These are phyloP conservation scores for Nidularia pulvinata DNA, from an alignment of 768 basidiomycete genomes.

Conservation along the genomic window DNA sequence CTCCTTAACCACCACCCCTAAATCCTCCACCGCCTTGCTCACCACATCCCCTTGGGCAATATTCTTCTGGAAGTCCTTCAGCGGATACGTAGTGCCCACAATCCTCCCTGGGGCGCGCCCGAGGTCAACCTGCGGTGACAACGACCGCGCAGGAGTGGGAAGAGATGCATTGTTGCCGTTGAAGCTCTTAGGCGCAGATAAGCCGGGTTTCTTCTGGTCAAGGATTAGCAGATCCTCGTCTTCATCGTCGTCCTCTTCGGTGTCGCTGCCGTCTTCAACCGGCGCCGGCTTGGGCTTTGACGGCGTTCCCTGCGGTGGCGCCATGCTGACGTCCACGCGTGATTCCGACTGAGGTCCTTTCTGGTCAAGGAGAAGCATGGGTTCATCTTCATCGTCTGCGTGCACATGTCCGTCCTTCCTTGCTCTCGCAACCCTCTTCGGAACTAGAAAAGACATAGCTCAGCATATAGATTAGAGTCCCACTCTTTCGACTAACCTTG, in stretches of 20 bases:
- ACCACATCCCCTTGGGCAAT: slow-evolving; percentile 77
- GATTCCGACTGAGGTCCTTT: slow-evolving; percentile 17
- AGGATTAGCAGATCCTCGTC: slow-evolving; percentile 23
- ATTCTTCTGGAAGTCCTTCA: slow-evolving; percentile 77
- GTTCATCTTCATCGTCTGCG: slow-evolving; percentile 62
- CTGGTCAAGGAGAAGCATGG: slow-evolving; percentile 55
- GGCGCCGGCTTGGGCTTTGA: slow-evolving; percentile 25
- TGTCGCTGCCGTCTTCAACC: slow-evolving; percentile 47
- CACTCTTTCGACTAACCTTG: slow-evolving; percentile 63
- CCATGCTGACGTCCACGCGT: not conserved
- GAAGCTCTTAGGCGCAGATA: slow-evolving; percentile 7
- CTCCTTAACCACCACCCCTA: slow-evolving; percentile 70
- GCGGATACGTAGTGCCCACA: slow-evolving; percentile 71
- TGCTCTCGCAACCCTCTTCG: slow-evolving; percentile 55
- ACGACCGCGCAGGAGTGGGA: slow-evolving; percentile 56
- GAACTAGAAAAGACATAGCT: slow-evolving; percentile 38
- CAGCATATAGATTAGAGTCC: not conserved
- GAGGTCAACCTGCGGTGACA: slow-evolving; percentile 40
- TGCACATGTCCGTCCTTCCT: slow-evolving; percentile 65
- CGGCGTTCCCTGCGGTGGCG: slow-evolving; percentile 9
- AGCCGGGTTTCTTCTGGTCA: slow-evolving; percentile 17
- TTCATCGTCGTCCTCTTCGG: slow-evolving; percentile 31
- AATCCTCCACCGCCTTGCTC: slow-evolving; percentile 82
- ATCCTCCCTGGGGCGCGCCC: slow-evolving; percentile 70
- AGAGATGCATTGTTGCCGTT: slow-evolving; percentile 21